Evolutionary conservation across 2,329 filamentous ascomycete species (phyloP), one percentile per base, ranked within the genome.

Genomic region (Metarhizium guizhouense): DNA sequence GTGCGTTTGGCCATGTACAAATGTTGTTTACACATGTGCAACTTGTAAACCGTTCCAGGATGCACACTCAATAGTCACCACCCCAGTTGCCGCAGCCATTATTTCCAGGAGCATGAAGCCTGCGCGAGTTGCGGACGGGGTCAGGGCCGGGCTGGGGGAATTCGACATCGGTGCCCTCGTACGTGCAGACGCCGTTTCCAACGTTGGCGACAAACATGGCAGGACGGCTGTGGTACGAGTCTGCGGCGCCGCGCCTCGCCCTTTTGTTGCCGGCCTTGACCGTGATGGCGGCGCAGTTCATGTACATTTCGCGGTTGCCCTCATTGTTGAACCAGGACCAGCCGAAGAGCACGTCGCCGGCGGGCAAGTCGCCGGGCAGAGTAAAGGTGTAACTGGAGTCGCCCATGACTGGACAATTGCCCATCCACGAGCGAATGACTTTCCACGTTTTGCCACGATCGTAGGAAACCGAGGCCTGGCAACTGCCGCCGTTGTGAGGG

Each of bases 241-340:
- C 51, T 6, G 30, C 57, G 51, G 66, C 63, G 32, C 47, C 58
- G 13, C 55, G 42, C 7, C 30, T 51, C 18, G 3, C 45, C 16
- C 40, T 52, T n/a, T 2, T 48, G 18, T 20, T 45, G 3, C 62
- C 61, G 5, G 20, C 20, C 1, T 58, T 53, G 49, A 85, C 79
- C n/a, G 74, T 75, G 30, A 86, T 75, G 6, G 77, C 76, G 0
- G 83, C 83, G 61, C 84, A 87, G 67, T 86, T 84, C 81, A 85
- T 85, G 72, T 87, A 88, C 77, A 86, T 84, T 64, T 87, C 84
- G 18, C 83, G 74, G 63, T 85, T 85, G 1, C 84, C 83, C 30
- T 82, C 61, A 57, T 77, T 76, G 68, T 85, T 85, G 68, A 84
- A 83, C 80, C 79, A 83, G 3, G 79, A 80, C 84, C 84, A 87